These are phyloP conservation scores for Hemileccinum impolitum DNA, from an alignment of 768 basidiomycete genomes.

Conservation along the genomic window DNA sequence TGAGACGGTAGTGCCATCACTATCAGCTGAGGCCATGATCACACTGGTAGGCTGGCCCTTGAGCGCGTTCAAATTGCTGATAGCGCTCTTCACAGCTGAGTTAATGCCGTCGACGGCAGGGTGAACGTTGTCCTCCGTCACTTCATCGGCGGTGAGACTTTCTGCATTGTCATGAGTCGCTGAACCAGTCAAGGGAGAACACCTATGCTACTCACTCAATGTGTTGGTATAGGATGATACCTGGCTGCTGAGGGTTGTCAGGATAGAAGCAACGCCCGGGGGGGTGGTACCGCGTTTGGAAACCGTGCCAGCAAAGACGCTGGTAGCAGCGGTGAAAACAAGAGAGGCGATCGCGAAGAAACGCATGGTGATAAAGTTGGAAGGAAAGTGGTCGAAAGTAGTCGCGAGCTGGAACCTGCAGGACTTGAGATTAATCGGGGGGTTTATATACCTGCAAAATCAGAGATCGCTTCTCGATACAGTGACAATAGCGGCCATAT, in stretches of 20 bases:
- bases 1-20: background rate
- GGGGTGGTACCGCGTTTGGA: background rate
- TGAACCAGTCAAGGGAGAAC: background rate
- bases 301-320: background rate
- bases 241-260: background rate
- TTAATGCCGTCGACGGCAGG: background rate
- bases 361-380: background rate
- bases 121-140: background rate
- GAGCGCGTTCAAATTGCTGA: background rate
- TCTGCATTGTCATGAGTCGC: background rate
- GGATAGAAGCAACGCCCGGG: background rate
- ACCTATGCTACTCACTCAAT: background rate
- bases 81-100: background rate
- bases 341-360: background rate
- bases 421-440: background rate
- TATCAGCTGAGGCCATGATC: background rate
- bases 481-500: too few species aligned
- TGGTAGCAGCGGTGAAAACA: background rate
- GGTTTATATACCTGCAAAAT: conserved; percentile 1
- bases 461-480: background rate
- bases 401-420: background rate
- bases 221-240: background rate
- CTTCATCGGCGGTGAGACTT: background rate
- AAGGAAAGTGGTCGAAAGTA: background rate
- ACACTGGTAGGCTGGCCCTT: background rate